Evolutionary conservation across 2,329 filamentous ascomycete species (phyloP), one percentile per base, ranked within the genome.

Genomic region (Coniochaeta sp.): DNA sequence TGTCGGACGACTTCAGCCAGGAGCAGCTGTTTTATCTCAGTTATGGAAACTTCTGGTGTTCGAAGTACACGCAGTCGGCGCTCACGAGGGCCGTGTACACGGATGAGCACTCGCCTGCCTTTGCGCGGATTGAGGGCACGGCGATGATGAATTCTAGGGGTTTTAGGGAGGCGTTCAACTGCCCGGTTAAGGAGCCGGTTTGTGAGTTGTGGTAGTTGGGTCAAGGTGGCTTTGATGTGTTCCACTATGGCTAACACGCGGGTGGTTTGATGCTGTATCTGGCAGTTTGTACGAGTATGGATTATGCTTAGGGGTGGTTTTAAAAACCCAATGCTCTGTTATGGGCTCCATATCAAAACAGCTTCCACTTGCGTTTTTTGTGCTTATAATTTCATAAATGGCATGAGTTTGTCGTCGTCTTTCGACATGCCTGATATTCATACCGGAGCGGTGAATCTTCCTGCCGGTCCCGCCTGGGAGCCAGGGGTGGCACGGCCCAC

Each of bases 1-100:
- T 89, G 6, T 28, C 24, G 24, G 74, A 80, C 4, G 57, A 69
- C 18, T 87, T 87, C 55, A 79, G 78, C 1, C 81, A 84, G 54
- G 83, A 87, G 55, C 83, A 88, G 64, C 65, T 88, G 4, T 89
- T 88, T 68, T 88, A 87, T 60, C 72, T 88, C 27, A 76, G 76
- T 2, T 88, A 80, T 61, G 77, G 71, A 3, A 83, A 81, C 57
- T 77, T 74, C 67, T 88, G 83, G 83, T 89, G 86, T 62, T 76
- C 79, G 31, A 86, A 86, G 70, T 76, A 69, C 3, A 76, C 79
- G 6, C 77, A 79, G 54, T 81, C 82, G 57, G 71, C 75, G 6
- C 78, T 79, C 5, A 73, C 83, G 30, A 71, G 74, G 51, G 67
- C 73, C 1, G 78, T 87, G 48, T 81, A 82, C 60, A 78, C 73